Conservation (phyloP, 2,329 filamentous ascomycete species). For the Cladophialophora yegresii region DNA sequence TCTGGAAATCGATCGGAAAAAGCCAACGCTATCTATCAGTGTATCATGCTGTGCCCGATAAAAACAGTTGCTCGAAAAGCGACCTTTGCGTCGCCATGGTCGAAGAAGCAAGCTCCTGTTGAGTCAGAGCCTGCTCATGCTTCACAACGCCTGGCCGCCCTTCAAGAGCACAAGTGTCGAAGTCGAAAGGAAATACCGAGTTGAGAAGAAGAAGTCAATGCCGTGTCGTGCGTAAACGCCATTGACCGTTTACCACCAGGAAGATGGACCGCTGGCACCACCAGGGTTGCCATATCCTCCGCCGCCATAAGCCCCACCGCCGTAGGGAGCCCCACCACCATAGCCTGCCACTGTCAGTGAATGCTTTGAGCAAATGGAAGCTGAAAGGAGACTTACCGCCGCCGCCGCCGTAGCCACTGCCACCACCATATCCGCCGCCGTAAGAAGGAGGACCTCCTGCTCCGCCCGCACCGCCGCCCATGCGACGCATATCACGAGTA, state of each 20-base stretch:
- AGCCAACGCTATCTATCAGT: slow-evolving; percentile 57
- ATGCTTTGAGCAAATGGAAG: slow-evolving; percentile 4
- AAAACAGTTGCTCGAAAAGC: slow-evolving; percentile 37
- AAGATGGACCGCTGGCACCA: slow-evolving; percentile 53
- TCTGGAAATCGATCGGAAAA: slow-evolving; percentile 51
- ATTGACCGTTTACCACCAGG: slow-evolving; percentile 54
- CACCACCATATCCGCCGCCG: slow-evolving; percentile 38
- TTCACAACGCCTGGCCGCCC: slow-evolving; percentile 45
- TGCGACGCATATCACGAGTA: slow-evolving; percentile 89
- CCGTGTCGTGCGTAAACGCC: slow-evolving; percentile 42
- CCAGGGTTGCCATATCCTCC: slow-evolving; percentile 53
- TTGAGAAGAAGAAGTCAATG: slow-evolving; percentile 45
- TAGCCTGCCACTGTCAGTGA: slow-evolving; percentile 31
- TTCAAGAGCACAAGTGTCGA: slow-evolving; percentile 39
- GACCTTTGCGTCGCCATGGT: slow-evolving; percentile 31
- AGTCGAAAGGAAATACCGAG: slow-evolving; percentile 39
- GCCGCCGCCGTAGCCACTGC: slow-evolving; percentile 35
- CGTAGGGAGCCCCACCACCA: slow-evolving; percentile 24
- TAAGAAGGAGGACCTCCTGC: slow-evolving; percentile 41
- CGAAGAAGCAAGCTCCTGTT: slow-evolving; percentile 25
- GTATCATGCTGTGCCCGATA: slow-evolving; percentile 47
- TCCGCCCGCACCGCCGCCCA: slow-evolving; percentile 46
- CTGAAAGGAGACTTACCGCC: slow-evolving; percentile 32
- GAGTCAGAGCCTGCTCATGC: slow-evolving; percentile 26
- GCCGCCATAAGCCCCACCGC: slow-evolving; percentile 37